phyloP scores from a whole-genome alignment of 345 rosid genomes.

The Lepidium africanum region DNA sequence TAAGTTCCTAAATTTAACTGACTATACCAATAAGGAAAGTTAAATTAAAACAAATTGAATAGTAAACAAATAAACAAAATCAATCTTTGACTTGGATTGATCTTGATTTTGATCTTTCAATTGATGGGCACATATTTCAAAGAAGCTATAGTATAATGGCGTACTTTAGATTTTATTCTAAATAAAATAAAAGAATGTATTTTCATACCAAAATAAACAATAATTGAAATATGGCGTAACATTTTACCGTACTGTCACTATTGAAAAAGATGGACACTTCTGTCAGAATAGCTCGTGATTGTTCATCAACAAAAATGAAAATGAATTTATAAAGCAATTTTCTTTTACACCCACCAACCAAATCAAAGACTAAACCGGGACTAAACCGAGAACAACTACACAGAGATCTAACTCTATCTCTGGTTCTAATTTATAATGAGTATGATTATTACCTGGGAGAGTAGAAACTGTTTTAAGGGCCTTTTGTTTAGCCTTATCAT shows the following conservation, averaged over 20 bases:
- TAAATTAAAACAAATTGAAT: neutral
- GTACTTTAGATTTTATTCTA: slow-evolving; percentile 12
- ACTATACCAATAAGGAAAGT: neutral
- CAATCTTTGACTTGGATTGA: neutral
- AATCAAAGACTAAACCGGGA: slow-evolving; percentile 3
- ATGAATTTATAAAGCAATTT: neutral
- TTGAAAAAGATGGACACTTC: slow-evolving; percentile 17
- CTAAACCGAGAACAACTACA: neutral
- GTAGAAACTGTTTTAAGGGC: slow-evolving; percentile 79
- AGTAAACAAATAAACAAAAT: neutral
- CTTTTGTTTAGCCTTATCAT: slow-evolving; percentile 81
- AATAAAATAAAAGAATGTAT: neutral
- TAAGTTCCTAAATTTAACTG: neutral
- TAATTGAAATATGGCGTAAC: slow-evolving; percentile 11
- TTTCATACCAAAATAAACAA: slow-evolving; percentile 1
- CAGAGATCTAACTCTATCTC: neutral
- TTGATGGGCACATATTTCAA: slow-evolving; percentile 25
- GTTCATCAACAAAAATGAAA: neutral
- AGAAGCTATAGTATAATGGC: slow-evolving; percentile 21
- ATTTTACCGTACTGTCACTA: slow-evolving; percentile 29
- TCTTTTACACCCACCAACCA: neutral
- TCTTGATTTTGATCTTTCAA: neutral
- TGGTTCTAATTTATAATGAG: neutral
- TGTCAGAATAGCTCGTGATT: slow-evolving; percentile 29
- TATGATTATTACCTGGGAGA: slow-evolving; percentile 58